Evolutionary conservation across 768 basidiomycete genomes (phyloP).

Genomic region (Leccinum subtestaceum): DNA sequence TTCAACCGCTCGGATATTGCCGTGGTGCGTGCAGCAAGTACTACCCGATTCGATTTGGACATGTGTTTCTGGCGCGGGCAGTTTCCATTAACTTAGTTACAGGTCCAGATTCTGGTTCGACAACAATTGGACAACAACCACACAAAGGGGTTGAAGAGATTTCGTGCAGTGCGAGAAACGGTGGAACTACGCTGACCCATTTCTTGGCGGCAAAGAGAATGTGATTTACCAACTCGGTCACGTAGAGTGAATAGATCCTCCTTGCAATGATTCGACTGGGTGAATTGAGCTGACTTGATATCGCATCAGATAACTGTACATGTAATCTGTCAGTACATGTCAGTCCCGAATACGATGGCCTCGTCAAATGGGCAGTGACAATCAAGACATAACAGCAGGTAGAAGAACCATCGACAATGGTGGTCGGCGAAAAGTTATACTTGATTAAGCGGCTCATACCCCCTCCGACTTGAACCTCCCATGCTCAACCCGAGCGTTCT

Average conservation of each 20-base stretch:
- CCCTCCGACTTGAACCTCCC: conserved; percentile 35
- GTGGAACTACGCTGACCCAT: not conserved
- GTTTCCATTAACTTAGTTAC: too few relatives aligned
- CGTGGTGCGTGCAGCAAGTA: too few relatives aligned
- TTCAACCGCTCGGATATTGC: too few relatives aligned
- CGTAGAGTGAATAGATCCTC: not conserved
- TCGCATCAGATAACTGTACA: too few relatives aligned
- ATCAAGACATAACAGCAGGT: not conserved
- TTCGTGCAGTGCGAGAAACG: not conserved
- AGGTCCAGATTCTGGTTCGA: too few relatives aligned
- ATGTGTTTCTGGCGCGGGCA: too few relatives aligned
- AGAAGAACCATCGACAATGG: not conserved
- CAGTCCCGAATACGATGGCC: not conserved
- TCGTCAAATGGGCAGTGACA: not conserved
- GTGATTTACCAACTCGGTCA: not conserved
- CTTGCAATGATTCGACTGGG: not conserved
- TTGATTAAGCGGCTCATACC: conserved; percentile 34
- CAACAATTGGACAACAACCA: too few relatives aligned
- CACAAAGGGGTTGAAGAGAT: too few relatives aligned
- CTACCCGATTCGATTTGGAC: too few relatives aligned
- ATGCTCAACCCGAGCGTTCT: conserved; percentile 35
- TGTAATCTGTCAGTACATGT: too few relatives aligned
- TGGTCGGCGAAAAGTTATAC: conserved; percentile 11
- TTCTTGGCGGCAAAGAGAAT: not conserved
- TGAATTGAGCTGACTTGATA: not conserved